Evolutionary conservation across 441 rosid genomes (phyloP).

Genomic region (Euphorbia celastroides): DNA sequence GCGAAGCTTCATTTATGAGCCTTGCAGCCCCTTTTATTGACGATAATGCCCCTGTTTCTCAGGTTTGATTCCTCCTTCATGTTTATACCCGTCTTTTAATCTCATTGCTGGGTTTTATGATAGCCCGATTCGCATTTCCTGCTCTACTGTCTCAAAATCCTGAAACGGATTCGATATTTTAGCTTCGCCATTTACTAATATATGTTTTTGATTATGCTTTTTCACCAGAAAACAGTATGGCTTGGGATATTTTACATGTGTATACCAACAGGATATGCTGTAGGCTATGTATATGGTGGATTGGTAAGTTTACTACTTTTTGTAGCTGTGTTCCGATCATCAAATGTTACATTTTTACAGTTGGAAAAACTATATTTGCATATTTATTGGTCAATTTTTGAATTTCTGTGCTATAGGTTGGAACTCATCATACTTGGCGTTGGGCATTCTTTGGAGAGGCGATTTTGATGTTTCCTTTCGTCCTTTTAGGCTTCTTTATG

Average conservation of each 20-base stretch:
- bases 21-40: constrained; percentile 97
- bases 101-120: too few species aligned
- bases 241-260: constrained; percentile 94
- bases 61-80: constrained; percentile 38
- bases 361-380: constrained; percentile 5
- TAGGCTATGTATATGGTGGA: constrained; percentile 93
- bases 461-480: constrained; percentile 76
- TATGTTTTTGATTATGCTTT: too few species aligned
- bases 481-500: constrained; percentile 57
- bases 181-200: neutral
- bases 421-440: constrained; percentile 67
- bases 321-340: constrained; percentile 1
- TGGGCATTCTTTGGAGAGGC: constrained; percentile 89
- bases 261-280: constrained; percentile 85
- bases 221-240: constrained; percentile 81
- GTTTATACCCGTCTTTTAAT: neutral
- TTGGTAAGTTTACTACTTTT: constrained; percentile 40
- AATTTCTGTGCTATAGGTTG: constrained; percentile 41
- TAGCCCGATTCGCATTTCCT: neutral
- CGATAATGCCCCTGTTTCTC: constrained; percentile 78
- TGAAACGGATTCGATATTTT: neutral
- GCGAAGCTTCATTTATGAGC: constrained; percentile 98
- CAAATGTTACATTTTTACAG: constrained; percentile 7
- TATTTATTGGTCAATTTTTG: neutral
- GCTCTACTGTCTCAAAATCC: neutral